A percentile compares a stretch with the other conserved stretches of the same genome.
These are phyloP conservation scores for Pyrus communis DNA, from an alignment of 306 rosid genomes.

Conservation along the genomic window DNA sequence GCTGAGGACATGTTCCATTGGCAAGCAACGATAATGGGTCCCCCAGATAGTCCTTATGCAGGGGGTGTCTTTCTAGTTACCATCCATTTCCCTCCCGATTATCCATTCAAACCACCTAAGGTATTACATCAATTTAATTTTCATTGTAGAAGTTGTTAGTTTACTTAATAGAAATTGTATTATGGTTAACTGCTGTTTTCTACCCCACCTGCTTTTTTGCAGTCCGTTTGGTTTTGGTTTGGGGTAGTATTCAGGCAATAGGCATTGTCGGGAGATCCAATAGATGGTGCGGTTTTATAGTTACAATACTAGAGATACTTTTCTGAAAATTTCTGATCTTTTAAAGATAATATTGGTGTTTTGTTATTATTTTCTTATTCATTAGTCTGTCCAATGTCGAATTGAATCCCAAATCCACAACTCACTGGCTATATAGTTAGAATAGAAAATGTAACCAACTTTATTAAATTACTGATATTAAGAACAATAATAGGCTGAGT, in stretches of 20 bases:
- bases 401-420: not conserved
- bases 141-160: not conserved
- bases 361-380: not conserved
- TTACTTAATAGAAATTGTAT: not conserved
- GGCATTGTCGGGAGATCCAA: not conserved
- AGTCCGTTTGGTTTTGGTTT: not conserved
- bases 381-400: not conserved
- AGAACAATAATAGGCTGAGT: not conserved
- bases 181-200: not conserved
- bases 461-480: not conserved
- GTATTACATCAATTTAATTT: conserved; percentile 18
- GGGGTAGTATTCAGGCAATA: not conserved
- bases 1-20: conserved; percentile 89
- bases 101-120: conserved; percentile 86
- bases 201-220: not conserved
- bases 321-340: not conserved
- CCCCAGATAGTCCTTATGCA: conserved; percentile 80
- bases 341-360: not conserved
- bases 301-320: not conserved
- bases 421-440: not conserved
- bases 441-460: not conserved
- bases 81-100: conserved; percentile 86
- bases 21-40: conserved; percentile 92
- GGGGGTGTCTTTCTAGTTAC: conserved; percentile 77
- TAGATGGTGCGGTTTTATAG: not conserved